Base-by-base conservation (phyloP, 2,329 filamentous ascomycete genomes). In the Colletotrichum somersetense region DNA sequence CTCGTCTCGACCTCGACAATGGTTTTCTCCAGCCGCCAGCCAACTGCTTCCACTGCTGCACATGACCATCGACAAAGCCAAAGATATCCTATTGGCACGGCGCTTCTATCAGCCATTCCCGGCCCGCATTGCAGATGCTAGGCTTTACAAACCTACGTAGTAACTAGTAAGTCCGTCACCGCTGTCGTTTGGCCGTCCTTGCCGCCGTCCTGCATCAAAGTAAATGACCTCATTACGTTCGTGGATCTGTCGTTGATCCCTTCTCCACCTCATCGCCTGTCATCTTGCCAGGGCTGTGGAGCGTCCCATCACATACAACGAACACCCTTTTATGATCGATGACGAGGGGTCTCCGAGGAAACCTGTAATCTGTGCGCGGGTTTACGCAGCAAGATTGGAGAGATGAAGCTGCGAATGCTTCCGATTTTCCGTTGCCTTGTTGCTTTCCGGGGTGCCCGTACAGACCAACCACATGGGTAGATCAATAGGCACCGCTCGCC, bases 221-320 rank as follows among this genome's bases (percentile, higher is more conserved):
- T 23, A 65, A 72, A 65, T 65, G 66, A 72, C 66, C 69, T 72
- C 69, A 72, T 72, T 72, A 72, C 66, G 26, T 48, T 72, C 66
- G 61, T 68, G 55, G 44, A 55, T 46, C 20, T 23, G 23, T 64
- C 46, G 38, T 40, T 40, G 23, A 40, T 35, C 42, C 40, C 30
- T 23, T 33, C 66, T 50, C 59, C 53, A 69, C 58, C 20, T 52
- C 42, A 30, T 23, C 42, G 16, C 26, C 38, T 50, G 6, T 50
- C 53, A 30, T 40, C 18, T n/a, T 48, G 44, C 48, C 7, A 33
- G 50, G 7, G 7, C 26, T 7, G 30, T 23, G 44, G 46, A 42
- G 33, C 65, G 52, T 65, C 30, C 40, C 53, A 65, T 69, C 40
- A 23, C 30, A 69, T 26, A 33, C 59, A 48, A 72, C 53, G 48